Evolutionary conservation across 1,284 basidiomycete species (phyloP), one percentile per base, ranked within the genome.

Genomic region (Psilocybe mexicana): DNA sequence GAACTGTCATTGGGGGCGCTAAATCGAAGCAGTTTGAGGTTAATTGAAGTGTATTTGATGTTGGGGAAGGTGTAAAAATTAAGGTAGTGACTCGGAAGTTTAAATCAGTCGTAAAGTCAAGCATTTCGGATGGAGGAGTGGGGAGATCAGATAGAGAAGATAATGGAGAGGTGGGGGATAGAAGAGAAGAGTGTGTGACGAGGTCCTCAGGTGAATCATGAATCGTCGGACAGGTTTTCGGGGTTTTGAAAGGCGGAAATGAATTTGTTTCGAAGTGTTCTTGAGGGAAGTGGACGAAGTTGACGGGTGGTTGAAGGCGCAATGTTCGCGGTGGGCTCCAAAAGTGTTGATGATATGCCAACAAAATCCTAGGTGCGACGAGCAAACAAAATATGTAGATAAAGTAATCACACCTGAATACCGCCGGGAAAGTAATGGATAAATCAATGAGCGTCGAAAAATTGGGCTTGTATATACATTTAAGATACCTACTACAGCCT

Each of bases 271-370:
- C 50, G 40, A 23, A 52, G 50, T 23, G 50, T 43, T 35, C 33
- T 43, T 6, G 43, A 43, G 6, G 43, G 43, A 14, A 33, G 38
- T 10, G 26, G 36, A 6, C 40, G 50, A 52, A 42, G 35, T n/a
- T 6, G 6, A 28, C 14, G 50, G 26, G 18, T 52, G 50, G 36
- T 52, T 42, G 50, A 43, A 43, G 50, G 40, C 36, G 2, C 36
- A 43, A 52, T 52, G 7, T 43, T 52, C 50, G 50, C 50, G 50
- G 50, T 52, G 50, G 50, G 50, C 50, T 52, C 50, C 50, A 52
- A 52, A 52, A 52, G 18, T 18, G 18, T 18, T 18, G 18, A 43
- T 43, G 43, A 43, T 43, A n/a, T 43, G 43, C 43, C 43, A 43
- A n/a, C 43, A 12, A 36, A 7, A 36, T 36, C 12, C 35, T 36